These are phyloP conservation scores for Syncephalastrum contaminatum DNA, from an alignment of 371 early-diverging fungal species.

Conservation along the genomic window DNA sequence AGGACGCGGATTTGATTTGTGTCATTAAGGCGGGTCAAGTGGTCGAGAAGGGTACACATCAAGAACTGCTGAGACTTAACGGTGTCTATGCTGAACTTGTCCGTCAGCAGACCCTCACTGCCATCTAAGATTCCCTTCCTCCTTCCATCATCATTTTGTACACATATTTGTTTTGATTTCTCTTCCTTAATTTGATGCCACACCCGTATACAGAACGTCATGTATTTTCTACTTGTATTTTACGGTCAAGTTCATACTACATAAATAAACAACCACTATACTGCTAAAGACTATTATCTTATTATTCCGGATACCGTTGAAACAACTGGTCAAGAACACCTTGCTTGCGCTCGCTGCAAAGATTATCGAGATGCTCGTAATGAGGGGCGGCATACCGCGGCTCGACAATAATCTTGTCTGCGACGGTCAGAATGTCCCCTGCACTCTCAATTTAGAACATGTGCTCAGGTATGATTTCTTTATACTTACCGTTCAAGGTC, in stretches of 20 bases:
- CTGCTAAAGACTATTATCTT: too few species aligned
- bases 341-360: conserved; percentile 19
- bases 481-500: conserved; percentile 24
- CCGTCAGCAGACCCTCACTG: conserved; percentile 43
- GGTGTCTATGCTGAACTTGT: conserved; percentile 39
- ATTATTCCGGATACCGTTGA: too few species aligned
- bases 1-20: conserved; percentile 73
- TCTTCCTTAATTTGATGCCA: too few species aligned
- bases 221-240: too few species aligned
- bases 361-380: conserved; percentile 20
- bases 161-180: too few species aligned
- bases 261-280: too few species aligned
- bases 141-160: too few species aligned
- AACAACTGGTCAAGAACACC: conserved; percentile 2
- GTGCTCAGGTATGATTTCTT: not conserved
- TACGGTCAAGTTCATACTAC: too few species aligned
- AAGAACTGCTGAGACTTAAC: conserved; percentile 58
- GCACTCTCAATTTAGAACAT: not conserved
- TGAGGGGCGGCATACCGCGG: conserved; percentile 23
- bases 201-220: too few species aligned
- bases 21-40: conserved; percentile 77
- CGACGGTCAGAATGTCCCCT: conserved; percentile 29
- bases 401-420: conserved; percentile 15
- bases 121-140: conserved; percentile 17
- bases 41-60: conserved; percentile 83